A percentile compares a stretch with the other conserved stretches of the same genome.
Conservation (phyloP, 106 monocot genomes). For the Phalaenopsis aphrodite region DNA sequence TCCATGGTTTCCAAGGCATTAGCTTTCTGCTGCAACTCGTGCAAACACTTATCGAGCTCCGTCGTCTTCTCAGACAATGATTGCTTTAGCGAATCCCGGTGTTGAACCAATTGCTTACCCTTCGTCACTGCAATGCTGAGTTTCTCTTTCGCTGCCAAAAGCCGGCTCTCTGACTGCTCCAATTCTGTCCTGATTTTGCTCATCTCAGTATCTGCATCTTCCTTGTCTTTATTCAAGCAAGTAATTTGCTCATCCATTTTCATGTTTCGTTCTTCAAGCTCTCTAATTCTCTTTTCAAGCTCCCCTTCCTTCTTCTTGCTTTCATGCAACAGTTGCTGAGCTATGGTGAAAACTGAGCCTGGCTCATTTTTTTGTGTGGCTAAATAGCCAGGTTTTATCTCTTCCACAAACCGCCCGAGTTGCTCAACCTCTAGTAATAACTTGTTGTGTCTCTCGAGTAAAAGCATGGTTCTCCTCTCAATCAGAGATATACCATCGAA, state of each 20-base stretch:
- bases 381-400: conserved; percentile 38
- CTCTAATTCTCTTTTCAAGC: conserved; percentile 38
- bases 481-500: conserved; percentile 33
- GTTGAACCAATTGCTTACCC: conserved; percentile 88
- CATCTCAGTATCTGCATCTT: conserved; percentile 39
- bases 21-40: conserved; percentile 64
- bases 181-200: conserved; percentile 52
- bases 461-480: conserved; percentile 42
- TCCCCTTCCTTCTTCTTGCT: conserved; percentile 46
- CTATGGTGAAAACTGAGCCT: conserved; percentile 20
- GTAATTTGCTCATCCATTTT: conserved; percentile 32
- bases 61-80: conserved; percentile 55
- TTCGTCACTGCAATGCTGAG: conserved; percentile 88
- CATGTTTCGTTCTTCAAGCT: conserved; percentile 46
- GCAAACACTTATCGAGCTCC: conserved; percentile 58
- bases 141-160: conserved; percentile 61
- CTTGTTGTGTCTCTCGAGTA: conserved; percentile 44
- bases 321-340: conserved; percentile 37
- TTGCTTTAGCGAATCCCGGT: conserved; percentile 84
- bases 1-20: conserved; percentile 39
- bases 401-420: conserved; percentile 42
- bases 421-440: conserved; percentile 40
- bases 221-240: conserved; percentile 32
- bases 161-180: conserved; percentile 62
- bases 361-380: conserved; percentile 15